Evolutionary conservation across 306 rosid species (phyloP), one percentile per base, ranked within the genome.

Genomic region (Sechiopsis laciniata): DNA sequence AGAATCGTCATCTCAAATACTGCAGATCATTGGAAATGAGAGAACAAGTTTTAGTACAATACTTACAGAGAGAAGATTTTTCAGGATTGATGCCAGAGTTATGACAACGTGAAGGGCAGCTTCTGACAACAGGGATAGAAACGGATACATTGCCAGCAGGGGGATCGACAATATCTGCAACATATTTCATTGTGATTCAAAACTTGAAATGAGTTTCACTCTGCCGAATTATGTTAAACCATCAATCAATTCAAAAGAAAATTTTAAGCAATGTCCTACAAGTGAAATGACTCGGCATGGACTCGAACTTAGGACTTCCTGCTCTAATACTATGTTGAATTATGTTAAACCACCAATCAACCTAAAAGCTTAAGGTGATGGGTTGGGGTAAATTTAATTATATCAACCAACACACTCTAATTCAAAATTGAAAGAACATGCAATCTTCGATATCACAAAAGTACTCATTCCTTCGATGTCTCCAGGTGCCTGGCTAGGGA

Each of bases 101-200:
- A 87, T 56, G 17, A 81, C 54, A 21, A 81, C 10, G 57, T 72
- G 58, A 21, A 91, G 81, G 40, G 77, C 10, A 72, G 80, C 16
- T 55, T 94, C 96, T 0, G 91, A 79, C 52, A 91, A 67, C 74
- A 52, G 35, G 70, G 89, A 81, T 63, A 87, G 75, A 59, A 74
- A 83, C 3, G 97, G 90, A 74, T 79, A 86, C 74, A 80, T 75
- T 80, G 90, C 80, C 85, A 91, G 64, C 70, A 89, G 72, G 5
- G 96, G 97, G 71, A 91, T 87, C 7, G 85, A 70, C 73, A 91
- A 37, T 51, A 62, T 76, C 96, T 91, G 87, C 79, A 86, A 37
- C 73, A 68, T 19, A 46, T 68, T 21, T 42, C 32, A 46, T 17
- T 10, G 37, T 12, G 29, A 48, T 3, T 20, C 13, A 40, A 42